Base-by-base conservation (phyloP, 768 basidiomycete species). In the Guyanaporus albipodus region DNA sequence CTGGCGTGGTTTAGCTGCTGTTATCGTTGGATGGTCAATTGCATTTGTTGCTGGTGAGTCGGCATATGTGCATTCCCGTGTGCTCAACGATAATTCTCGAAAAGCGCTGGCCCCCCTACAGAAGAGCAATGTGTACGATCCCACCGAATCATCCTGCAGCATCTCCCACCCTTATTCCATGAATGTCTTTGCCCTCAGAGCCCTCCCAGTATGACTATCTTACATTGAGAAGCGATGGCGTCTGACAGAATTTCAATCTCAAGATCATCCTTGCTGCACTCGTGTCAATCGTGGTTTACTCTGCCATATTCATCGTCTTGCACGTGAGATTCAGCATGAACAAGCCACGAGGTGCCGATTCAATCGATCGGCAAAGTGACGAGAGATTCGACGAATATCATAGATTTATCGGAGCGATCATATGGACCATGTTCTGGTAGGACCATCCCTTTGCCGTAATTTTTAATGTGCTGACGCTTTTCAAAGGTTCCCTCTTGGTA, bases 341-440 rank as follows among this genome's bases (percentile, higher is more conserved):
- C 49, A 71, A 72, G 54, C 47, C 82, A 15, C 55, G 82, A 23
- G 78, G 71, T 56, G 48, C 83, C 24, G 75, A 67, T 29, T 57
- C 80, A 41, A 70, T 77, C 52, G 75, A 73, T 23, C 63, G 75
- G 27, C 69, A 70, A 43, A 67, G 74, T 46, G 76, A 73, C 71
- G 67, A 55, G 27, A 48, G 49, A 21, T 62, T 58, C 19, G 72
- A 75, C 41, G 74, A 76, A 44, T 86, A 87, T 57, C 75, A 78
- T 47, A 73, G 69, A 21, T 85, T 87, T 58, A 71, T 87, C 22
- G 70, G 70, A 24, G 71, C 74, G n/a, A 73, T 90, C 42, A 76
- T 82, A 22, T 71, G 76, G 49, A 80, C 76, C 46, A 83, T 87
- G 82, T 68, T 87, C 36, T 88, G 83, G 87, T 87, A 53, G 45